Evolutionary conservation across 768 basidiomycete species (phyloP).

Genomic region (Boletus rufocinnamomeus): DNA sequence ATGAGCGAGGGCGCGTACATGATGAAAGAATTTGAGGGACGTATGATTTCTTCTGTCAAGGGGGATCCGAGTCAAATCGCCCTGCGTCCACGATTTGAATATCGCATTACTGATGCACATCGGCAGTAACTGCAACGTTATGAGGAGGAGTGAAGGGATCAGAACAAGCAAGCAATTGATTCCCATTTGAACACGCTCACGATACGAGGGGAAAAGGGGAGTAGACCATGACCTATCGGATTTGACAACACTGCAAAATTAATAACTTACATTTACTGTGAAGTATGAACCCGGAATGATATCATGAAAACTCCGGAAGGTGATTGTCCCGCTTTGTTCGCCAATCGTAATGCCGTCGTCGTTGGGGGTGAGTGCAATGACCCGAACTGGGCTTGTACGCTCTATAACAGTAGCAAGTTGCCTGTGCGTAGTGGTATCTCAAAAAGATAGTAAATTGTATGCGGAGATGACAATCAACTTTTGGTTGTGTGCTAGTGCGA

Average conservation of each 20-base stretch:
- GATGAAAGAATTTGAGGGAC: not conserved
- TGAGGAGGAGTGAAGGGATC: not conserved
- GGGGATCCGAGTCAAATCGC: not conserved
- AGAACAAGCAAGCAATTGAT: not conserved
- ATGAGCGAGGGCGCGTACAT: not conserved
- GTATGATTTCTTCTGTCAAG: conserved; percentile 2
- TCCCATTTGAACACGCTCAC: not conserved
- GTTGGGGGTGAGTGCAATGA: conserved; percentile 2
- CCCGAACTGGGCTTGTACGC: not conserved
- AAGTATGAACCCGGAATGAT: conserved; percentile 6
- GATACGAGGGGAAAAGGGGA: not conserved
- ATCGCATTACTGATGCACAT: too few relatives aligned
- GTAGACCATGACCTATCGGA: not conserved
- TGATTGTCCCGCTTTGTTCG: conserved; percentile 2
- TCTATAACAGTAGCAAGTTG: not conserved
- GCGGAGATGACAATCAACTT: not conserved
- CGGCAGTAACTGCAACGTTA: not conserved
- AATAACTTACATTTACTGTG: not conserved
- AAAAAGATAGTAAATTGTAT: not conserved
- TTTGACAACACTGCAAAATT: too few relatives aligned
- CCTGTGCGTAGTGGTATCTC: not conserved
- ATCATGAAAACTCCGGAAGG: not conserved
- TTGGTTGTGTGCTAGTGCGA: not conserved
- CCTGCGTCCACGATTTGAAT: conserved; percentile 3
- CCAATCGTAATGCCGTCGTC: conserved; percentile 3